These are phyloP conservation scores for Cyathus striatus DNA, from an alignment of 768 basidiomycete genomes.

Conservation along the genomic window DNA sequence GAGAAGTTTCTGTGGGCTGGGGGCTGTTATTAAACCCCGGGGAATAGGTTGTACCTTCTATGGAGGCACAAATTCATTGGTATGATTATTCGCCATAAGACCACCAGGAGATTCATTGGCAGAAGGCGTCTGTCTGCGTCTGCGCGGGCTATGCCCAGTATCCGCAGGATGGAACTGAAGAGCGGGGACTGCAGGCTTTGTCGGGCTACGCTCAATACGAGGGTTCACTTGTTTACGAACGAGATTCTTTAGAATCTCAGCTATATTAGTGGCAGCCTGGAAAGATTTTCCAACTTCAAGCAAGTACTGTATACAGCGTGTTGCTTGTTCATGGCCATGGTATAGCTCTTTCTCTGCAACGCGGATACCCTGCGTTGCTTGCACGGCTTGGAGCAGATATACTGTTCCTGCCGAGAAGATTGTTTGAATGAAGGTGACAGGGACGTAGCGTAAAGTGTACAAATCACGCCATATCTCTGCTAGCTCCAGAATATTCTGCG, in stretches of 20 bases:
- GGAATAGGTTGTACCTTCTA: too few relatives aligned
- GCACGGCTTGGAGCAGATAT: constrained; percentile 48
- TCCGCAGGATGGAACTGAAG: too few relatives aligned
- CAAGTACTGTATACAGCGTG: constrained; percentile 44
- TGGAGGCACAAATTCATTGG: too few relatives aligned
- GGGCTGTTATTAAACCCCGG: too few relatives aligned
- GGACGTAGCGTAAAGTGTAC: constrained; percentile 54
- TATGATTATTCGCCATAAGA: too few relatives aligned
- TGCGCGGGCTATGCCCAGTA: too few relatives aligned
- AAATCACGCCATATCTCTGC: constrained; percentile 42
- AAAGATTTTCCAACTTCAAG: constrained; percentile 49
- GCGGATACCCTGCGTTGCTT: constrained; percentile 43
- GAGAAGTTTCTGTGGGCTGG: too few relatives aligned
- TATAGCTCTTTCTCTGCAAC: constrained; percentile 42
- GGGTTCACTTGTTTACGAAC: constrained; percentile 37
- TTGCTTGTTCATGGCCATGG: constrained; percentile 35
- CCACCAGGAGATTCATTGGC: too few relatives aligned
- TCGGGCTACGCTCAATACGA: not conserved
- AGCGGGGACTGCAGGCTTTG: too few relatives aligned
- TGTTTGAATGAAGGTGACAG: constrained; percentile 52
- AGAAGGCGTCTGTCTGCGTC: too few relatives aligned
- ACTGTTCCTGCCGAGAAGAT: constrained; percentile 58
- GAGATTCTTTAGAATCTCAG: constrained; percentile 39
- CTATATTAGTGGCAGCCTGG: constrained; percentile 47
- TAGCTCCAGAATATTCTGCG: constrained; percentile 52